Evolutionary conservation across 768 basidiomycete species (phyloP).

Genomic region (Strobilomyces echinocephalus): DNA sequence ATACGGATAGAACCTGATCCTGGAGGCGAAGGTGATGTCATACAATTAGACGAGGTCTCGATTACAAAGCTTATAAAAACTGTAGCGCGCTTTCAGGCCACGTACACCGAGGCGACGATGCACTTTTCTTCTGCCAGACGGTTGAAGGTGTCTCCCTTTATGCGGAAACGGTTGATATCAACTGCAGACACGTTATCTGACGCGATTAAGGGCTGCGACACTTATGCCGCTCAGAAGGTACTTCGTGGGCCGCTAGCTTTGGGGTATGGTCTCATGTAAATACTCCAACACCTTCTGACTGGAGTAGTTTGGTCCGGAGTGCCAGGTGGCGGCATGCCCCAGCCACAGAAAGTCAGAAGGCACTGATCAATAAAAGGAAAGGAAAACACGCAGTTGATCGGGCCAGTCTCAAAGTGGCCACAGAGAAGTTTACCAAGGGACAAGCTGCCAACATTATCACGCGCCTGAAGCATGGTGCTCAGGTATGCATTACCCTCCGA

Average conservation of each 20-base stretch:
- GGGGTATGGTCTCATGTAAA: slow-evolving; percentile 39
- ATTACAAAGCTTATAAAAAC: slow-evolving; percentile 8
- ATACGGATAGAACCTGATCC: slow-evolving; percentile 53
- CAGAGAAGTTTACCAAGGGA: slow-evolving; percentile 62
- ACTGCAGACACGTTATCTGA: slow-evolving; percentile 51
- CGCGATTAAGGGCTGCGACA: slow-evolving; percentile 67
- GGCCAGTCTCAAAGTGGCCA: slow-evolving; percentile 19
- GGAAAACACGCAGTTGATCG: slow-evolving; percentile 24
- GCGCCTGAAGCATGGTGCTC: slow-evolving; percentile 71
- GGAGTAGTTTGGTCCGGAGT: slow-evolving; percentile 49
- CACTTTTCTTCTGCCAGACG: slow-evolving; percentile 40
- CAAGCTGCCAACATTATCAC: slow-evolving; percentile 76
- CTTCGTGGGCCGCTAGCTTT: slow-evolving; percentile 43
- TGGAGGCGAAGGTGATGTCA: slow-evolving; percentile 33
- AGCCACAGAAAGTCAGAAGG: slow-evolving; percentile 59
- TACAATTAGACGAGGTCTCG: neutral
- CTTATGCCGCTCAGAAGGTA: slow-evolving; percentile 54
- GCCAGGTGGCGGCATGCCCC: slow-evolving; percentile 63
- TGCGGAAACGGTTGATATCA: slow-evolving; percentile 48
- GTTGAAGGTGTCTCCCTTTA: slow-evolving; percentile 50
- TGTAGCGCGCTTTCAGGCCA: slow-evolving; percentile 41
- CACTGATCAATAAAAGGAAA: slow-evolving; percentile 52
- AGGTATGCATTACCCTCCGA: slow-evolving; percentile 36
- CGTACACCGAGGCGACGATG: slow-evolving; percentile 50
- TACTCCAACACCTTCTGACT: slow-evolving; percentile 3